A percentile compares a stretch with the other conserved stretches of the same genome.
phyloP scores from a whole-genome alignment of 495 filamentous ascomycete species.

The Amphirosellinia nigrospora region DNA sequence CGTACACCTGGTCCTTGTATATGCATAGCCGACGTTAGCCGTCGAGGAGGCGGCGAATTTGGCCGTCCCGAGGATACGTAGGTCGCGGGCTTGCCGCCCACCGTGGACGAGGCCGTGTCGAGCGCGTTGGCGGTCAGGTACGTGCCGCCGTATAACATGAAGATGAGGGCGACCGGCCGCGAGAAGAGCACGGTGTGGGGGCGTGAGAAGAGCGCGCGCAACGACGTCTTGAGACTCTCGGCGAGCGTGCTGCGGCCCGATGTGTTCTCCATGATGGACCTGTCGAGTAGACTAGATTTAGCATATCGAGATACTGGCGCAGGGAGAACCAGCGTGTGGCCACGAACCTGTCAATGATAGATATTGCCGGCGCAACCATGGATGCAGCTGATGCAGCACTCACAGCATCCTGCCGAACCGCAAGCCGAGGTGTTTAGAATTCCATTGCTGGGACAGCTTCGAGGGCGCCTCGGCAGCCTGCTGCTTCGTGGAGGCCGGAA shows the following conservation, averaged over 20 bases:
- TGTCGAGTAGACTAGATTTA: conserved; percentile 44
- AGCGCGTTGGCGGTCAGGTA: conserved; percentile 89
- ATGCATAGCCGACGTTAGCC: conserved; percentile 92
- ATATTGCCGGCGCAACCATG: conserved; percentile 85
- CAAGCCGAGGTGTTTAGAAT: conserved; percentile 72
- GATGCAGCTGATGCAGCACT: conserved; percentile 80
- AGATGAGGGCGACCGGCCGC: conserved; percentile 85
- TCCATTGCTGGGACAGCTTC: conserved; percentile 62
- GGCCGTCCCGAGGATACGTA: conserved; percentile 69
- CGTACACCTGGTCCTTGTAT: conserved; percentile 90
- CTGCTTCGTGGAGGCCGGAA: conserved; percentile 1
- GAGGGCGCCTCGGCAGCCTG: conserved; percentile 30
- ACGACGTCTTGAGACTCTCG: conserved; percentile 66
- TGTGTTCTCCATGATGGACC: conserved; percentile 94
- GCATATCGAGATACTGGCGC: not conserved
- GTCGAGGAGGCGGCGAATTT: conserved; percentile 84
- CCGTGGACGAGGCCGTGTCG: conserved; percentile 78
- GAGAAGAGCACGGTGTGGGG: conserved; percentile 76
- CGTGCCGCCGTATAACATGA: conserved; percentile 86
- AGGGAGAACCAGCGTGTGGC: not conserved
- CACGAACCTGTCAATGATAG: conserved; percentile 83
- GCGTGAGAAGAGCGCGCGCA: conserved; percentile 67
- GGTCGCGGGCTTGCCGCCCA: conserved; percentile 59
- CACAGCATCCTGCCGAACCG: conserved; percentile 72
- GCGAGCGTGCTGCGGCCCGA: conserved; percentile 78